These are phyloP conservation scores for Polygonum aviculare DNA, from an alignment of 148 eudicot species.

Conservation along the genomic window DNA sequence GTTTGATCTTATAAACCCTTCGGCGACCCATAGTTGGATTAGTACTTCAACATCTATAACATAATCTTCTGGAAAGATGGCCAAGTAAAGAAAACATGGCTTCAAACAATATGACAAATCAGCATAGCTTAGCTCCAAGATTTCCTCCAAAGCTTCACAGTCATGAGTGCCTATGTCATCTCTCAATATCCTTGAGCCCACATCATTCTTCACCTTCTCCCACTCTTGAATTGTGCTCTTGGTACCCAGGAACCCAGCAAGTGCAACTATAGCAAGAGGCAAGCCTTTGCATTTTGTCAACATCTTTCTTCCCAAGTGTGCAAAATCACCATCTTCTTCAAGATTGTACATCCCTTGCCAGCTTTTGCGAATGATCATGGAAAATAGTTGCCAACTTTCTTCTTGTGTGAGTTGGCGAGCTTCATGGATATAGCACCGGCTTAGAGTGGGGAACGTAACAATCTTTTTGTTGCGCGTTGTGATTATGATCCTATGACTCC, in stretches of 20 bases:
- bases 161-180: neutral
- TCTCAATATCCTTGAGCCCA: neutral
- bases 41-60: neutral
- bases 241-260: neutral
- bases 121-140: slow-evolving; percentile 6
- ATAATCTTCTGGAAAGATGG: slow-evolving; percentile 9
- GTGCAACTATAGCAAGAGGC: slow-evolving; percentile 3
- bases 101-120: slow-evolving; percentile 8
- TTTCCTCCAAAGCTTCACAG: neutral
- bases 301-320: neutral
- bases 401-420: neutral
- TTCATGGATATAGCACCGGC: neutral
- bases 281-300: neutral
- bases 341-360: neutral
- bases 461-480: neutral
- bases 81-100: slow-evolving; percentile 7
- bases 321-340: neutral
- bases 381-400: slow-evolving; percentile 4
- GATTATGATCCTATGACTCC: neutral
- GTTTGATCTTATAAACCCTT: slow-evolving; percentile 7
- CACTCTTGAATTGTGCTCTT: neutral
- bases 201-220: neutral
- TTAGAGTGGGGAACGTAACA: neutral
- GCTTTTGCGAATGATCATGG: neutral
- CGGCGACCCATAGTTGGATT: slow-evolving; percentile 6